Evolutionary conservation across 768 basidiomycete genomes (phyloP).

Genomic region (Boletus rufocinnamomeus): DNA sequence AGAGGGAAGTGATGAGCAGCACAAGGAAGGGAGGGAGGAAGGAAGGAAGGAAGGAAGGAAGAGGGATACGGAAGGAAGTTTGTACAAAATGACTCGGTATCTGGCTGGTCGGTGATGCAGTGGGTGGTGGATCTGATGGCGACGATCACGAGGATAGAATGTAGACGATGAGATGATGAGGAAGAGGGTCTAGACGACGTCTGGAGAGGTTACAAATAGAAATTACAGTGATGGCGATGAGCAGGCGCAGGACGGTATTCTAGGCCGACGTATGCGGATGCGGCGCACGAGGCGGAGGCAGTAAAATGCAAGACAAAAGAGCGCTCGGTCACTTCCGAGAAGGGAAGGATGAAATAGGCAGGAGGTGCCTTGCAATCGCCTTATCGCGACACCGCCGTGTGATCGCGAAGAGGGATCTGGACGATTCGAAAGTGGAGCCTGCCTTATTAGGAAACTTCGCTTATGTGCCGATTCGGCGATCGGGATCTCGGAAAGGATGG

Average conservation of each 20-base stretch:
- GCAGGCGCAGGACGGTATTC: no score
- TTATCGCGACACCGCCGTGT: background rate
- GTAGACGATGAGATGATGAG: no score
- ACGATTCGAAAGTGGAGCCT: conserved; percentile 23
- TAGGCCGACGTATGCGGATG: no score
- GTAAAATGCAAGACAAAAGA: background rate
- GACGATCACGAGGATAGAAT: no score
- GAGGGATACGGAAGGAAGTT: no score
- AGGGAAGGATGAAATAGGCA: background rate
- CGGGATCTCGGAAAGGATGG: conserved; percentile 20
- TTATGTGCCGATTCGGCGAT: conserved; percentile 23
- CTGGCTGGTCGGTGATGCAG: no score
- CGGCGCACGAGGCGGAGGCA: background rate
- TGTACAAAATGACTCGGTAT: no score
- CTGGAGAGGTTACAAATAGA: no score
- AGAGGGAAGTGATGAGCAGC: background rate
- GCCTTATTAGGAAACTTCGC: conserved; percentile 3
- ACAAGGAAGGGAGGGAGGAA: background rate
- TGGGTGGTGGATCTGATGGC: no score
- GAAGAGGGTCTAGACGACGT: no score
- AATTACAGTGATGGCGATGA: no score
- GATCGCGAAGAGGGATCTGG: conserved; percentile 26
- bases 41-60: background rate
- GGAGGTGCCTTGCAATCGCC: background rate
- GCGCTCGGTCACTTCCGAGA: background rate